Percentiles rank a stretch among this genome's conserved stretches.
phyloP scores from a whole-genome alignment of 2,329 filamentous ascomycete species.

The Colletotrichum sp. region DNA sequence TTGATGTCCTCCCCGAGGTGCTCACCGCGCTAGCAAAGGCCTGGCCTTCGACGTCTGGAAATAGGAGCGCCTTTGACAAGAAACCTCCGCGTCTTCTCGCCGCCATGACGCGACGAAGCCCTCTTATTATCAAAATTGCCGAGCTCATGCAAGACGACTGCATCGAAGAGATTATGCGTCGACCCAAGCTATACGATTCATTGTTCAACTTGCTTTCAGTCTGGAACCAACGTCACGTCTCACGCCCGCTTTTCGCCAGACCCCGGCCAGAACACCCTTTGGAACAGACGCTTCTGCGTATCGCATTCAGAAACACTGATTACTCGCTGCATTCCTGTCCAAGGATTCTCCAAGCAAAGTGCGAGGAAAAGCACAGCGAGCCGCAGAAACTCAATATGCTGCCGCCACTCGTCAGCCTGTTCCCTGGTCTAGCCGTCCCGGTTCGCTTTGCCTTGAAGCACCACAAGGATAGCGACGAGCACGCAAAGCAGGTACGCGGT shows the following conservation, averaged over 20 bases:
- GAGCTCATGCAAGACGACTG: conserved; percentile 28
- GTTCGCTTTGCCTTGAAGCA: not conserved
- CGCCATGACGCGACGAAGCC: conserved; percentile 26
- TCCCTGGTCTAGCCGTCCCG: not conserved
- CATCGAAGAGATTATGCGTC: conserved; percentile 10
- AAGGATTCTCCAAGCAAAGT: not conserved
- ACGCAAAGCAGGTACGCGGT: not conserved
- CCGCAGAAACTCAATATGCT: not conserved
- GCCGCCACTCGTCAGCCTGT: not conserved
- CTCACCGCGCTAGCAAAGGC: not conserved
- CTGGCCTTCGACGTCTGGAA: not conserved
- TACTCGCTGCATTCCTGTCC: not conserved
- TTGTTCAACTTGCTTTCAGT: not conserved
- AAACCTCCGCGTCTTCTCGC: not conserved
- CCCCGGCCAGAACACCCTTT: not conserved
- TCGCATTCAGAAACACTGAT: not conserved
- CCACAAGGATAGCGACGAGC: not conserved
- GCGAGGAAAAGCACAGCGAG: not conserved
- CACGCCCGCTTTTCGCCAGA: not conserved
- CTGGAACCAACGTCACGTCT: not conserved
- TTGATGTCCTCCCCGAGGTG: not conserved
- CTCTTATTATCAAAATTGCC: conserved; percentile 25
- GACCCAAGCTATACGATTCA: not conserved
- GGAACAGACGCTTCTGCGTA: not conserved
- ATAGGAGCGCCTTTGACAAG: not conserved